Evolutionary conservation across 2,329 filamentous ascomycete genomes (phyloP).

Genomic region (Rutstroemia sp.): DNA sequence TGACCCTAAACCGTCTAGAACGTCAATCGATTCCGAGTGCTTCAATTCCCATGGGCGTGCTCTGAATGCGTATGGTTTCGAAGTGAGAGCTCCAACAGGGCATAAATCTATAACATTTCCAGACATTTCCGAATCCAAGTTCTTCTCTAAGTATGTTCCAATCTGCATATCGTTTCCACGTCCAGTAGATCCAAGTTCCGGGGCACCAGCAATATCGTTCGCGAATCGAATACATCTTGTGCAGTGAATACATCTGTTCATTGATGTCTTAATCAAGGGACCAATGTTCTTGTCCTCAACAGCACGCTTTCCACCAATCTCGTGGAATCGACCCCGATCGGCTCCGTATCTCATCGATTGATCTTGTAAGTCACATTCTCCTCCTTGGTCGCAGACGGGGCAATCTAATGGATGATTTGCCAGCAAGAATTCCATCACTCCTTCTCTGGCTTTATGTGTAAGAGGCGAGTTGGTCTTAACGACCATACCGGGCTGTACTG

Average conservation of each 20-base stretch:
- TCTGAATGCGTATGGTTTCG: slow-evolving; percentile 96
- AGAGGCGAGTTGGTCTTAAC: slow-evolving; percentile 97
- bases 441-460: slow-evolving; percentile 95
- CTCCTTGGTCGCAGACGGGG: slow-evolving; percentile 97
- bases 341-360: slow-evolving; percentile 98
- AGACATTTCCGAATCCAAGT: slow-evolving; percentile 88
- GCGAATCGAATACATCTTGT: slow-evolving; percentile 96
- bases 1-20: slow-evolving; percentile 85
- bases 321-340: slow-evolving; percentile 94
- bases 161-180: slow-evolving; percentile 98
- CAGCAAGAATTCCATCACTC: slow-evolving; percentile 97
- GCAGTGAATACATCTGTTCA: slow-evolving; percentile 99
- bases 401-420: slow-evolving; percentile 96
- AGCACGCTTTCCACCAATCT: slow-evolving; percentile 89
- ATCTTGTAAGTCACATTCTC: slow-evolving; percentile 97
- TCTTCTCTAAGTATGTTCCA: slow-evolving; percentile 92
- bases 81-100: slow-evolving; percentile 91
- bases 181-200: slow-evolving; percentile 88
- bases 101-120: slow-evolving; percentile 98
- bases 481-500: slow-evolving; percentile 96
- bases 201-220: slow-evolving; percentile 93
- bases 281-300: slow-evolving; percentile 99
- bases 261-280: slow-evolving; percentile 96
- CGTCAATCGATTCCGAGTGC: slow-evolving; percentile 92
- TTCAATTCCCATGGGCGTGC: slow-evolving; percentile 95